Conservation (phyloP, 331 rosid genomes). For the Malus hybrid region DNA sequence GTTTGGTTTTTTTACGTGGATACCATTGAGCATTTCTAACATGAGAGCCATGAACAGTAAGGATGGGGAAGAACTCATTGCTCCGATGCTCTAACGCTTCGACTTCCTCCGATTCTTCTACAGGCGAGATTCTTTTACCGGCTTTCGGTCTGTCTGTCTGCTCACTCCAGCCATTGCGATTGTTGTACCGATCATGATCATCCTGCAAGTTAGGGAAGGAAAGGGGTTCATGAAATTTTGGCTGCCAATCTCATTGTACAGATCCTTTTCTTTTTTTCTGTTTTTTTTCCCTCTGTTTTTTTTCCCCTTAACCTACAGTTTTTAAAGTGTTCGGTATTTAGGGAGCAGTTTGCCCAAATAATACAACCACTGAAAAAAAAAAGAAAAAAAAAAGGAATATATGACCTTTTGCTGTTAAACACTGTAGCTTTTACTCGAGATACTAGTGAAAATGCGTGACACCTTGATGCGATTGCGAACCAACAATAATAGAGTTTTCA, state of each 20-base stretch:
- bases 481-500: too few relatives aligned
- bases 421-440: background rate
- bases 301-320: slow-evolving; percentile 19
- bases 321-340: slow-evolving; percentile 42
- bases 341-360: slow-evolving; percentile 53
- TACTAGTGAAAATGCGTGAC: background rate
- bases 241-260: slow-evolving; percentile 70
- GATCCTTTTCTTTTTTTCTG: background rate
- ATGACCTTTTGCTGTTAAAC: background rate
- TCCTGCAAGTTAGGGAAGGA: slow-evolving; percentile 26
- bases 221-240: slow-evolving; percentile 49
- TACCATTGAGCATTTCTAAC: slow-evolving; percentile 27
- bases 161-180: slow-evolving; percentile 31
- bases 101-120: slow-evolving; percentile 13
- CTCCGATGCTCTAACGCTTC: slow-evolving; percentile 3
- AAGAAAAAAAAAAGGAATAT: background rate
- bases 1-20: slow-evolving; percentile 5
- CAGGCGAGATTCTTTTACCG: slow-evolving; percentile 25
- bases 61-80: slow-evolving; percentile 15
- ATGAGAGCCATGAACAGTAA: slow-evolving; percentile 23
- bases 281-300: slow-evolving; percentile 8
- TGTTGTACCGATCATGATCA: slow-evolving; percentile 12
- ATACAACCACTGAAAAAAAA: slow-evolving; percentile 27
- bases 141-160: slow-evolving; percentile 17
- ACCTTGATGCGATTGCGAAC: background rate